Evolutionary conservation across 306 rosid species (phyloP).

Genomic region (Cucurbita argyrosperma): DNA sequence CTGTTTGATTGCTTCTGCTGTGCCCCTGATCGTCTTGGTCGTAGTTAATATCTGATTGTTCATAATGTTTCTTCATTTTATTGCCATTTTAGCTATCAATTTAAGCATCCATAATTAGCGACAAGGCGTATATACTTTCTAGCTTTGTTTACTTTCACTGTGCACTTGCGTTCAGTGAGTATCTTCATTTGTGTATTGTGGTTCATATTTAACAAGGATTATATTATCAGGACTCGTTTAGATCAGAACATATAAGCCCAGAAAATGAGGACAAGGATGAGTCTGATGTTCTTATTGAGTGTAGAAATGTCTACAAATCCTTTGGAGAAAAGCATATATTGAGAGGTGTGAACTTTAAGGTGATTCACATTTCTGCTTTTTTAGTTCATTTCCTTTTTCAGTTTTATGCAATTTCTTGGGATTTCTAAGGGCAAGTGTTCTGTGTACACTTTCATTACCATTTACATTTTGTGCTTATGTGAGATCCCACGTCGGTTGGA

Average conservation of each 20-base stretch:
- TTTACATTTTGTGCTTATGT: neutral
- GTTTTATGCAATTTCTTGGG: neutral
- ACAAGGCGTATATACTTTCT: neutral
- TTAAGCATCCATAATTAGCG: neutral
- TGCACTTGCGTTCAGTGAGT: neutral
- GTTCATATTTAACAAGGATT: neutral
- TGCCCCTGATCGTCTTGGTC: neutral
- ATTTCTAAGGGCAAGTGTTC: neutral
- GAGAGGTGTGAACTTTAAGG: constrained; percentile 99
- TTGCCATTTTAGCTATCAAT: neutral
- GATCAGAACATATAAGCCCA: constrained; percentile 39
- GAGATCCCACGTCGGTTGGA: too few relatives aligned
- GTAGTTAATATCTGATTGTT: neutral
- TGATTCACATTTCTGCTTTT: constrained; percentile 21
- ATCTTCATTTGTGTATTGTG: neutral
- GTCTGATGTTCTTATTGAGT: constrained; percentile 86
- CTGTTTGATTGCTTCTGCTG: neutral
- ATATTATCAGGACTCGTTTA: constrained; percentile 41
- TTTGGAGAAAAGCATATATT: constrained; percentile 90
- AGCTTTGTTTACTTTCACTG: neutral
- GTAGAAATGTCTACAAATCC: constrained; percentile 75
- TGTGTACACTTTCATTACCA: neutral
- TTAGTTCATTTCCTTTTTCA: neutral
- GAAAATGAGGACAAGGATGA: constrained; percentile 35
- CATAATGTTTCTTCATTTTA: neutral